phyloP scores from a whole-genome alignment of 1,284 basidiomycete genomes.

The Tilletiopsis washingtonensis region DNA sequence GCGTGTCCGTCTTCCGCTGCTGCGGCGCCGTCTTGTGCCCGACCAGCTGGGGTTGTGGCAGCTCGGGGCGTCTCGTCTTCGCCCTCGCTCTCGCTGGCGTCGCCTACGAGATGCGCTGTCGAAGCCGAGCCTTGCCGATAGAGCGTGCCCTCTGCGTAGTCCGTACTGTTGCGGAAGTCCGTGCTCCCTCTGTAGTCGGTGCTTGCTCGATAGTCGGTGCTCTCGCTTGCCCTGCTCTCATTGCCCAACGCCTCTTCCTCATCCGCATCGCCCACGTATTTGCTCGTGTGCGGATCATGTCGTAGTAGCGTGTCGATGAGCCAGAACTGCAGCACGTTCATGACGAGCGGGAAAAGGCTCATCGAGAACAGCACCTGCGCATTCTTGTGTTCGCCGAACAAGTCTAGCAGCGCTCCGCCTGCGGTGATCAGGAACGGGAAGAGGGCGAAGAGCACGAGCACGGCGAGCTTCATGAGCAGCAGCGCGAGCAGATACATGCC shows the following conservation, averaged over 20 bases:
- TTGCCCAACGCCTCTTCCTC: neutral
- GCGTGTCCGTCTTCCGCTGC: neutral
- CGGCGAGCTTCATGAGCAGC: constrained; percentile 75
- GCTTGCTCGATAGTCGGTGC: neutral
- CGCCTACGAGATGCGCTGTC: constrained; percentile 2
- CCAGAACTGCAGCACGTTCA: constrained; percentile 56
- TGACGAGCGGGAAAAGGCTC: constrained; percentile 84
- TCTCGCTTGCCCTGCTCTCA: neutral
- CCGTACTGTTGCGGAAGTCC: too few relatives aligned
- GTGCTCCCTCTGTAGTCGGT: too few relatives aligned
- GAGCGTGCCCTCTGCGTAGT: neutral
- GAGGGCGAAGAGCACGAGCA: constrained; percentile 65
- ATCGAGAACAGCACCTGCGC: constrained; percentile 56
- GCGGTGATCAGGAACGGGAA: constrained; percentile 60
- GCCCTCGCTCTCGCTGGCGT: constrained; percentile 4
- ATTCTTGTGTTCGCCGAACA: constrained; percentile 58
- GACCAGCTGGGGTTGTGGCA: too few relatives aligned
- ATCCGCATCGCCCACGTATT: constrained; percentile 20
- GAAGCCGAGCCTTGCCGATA: neutral
- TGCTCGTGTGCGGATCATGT: constrained; percentile 32
- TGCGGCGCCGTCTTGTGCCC: neutral
- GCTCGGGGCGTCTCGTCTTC: too few relatives aligned
- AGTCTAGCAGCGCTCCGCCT: constrained; percentile 73
- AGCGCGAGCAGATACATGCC: constrained; percentile 75
- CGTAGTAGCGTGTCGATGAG: constrained; percentile 42